phyloP scores from a whole-genome alignment of 768 basidiomycete species.

The Rhizopogon salebrosus region DNA sequence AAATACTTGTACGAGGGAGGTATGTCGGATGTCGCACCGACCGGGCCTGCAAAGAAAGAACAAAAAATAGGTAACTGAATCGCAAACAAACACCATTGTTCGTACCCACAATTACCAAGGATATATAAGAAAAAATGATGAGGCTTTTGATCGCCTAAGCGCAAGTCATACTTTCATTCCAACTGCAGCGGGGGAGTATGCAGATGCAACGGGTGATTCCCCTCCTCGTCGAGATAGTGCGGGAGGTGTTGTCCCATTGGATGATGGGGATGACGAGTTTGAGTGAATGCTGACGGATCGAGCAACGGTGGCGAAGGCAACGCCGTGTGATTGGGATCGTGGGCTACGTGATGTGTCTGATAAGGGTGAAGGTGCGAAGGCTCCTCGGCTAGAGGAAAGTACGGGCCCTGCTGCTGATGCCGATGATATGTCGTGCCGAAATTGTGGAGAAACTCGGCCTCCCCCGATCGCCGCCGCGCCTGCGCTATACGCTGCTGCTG shows the following conservation, averaged over 20 bases:
- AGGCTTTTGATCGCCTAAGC: conserved; percentile 1
- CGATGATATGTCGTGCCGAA: conserved; percentile 28
- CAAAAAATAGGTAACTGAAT: neutral
- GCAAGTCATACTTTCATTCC: conserved; percentile 40
- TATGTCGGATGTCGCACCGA: conserved; percentile 1
- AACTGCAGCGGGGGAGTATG: conserved; percentile 41
- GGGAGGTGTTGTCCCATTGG: conserved; percentile 29
- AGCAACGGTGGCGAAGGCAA: conserved; percentile 29
- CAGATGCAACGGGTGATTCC: conserved; percentile 35
- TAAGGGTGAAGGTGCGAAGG: conserved; percentile 28
- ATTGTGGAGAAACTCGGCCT: conserved; percentile 33
- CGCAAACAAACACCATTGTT: conserved; percentile 17
- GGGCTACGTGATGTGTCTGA: conserved; percentile 31
- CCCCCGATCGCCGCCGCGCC: conserved; percentile 29
- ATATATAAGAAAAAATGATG: conserved; percentile 17
- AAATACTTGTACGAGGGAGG: conserved; percentile 7
- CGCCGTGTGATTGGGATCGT: conserved; percentile 20
- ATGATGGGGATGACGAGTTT: conserved; percentile 28
- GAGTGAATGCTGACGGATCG: conserved; percentile 26
- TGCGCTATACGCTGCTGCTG: conserved; percentile 32
- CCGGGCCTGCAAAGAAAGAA: neutral
- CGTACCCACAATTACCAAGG: conserved; percentile 21
- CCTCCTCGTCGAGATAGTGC: conserved; percentile 31
- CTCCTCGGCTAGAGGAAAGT: conserved; percentile 22
- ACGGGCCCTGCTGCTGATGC: conserved; percentile 23